Base-by-base conservation (phyloP, 2,329 filamentous ascomycete genomes). In the Allantophomopsis lycopodina region DNA sequence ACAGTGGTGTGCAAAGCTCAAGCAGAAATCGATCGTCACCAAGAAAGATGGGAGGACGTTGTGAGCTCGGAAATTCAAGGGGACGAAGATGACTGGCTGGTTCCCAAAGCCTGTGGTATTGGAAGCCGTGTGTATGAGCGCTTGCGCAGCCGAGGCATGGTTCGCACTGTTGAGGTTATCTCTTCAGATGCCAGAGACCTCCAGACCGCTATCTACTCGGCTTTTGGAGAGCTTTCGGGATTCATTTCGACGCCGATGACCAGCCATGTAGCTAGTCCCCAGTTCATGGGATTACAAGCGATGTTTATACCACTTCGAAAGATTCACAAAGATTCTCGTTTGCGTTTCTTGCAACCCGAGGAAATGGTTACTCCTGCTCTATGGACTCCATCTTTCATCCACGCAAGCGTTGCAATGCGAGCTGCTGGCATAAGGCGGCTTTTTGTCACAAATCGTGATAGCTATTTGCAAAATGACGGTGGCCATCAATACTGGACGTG, bases 281-380 rank as follows among this genome's bases (percentile, higher is more conserved):
- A 38, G 20, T 39, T 41, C 10, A 35, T 55, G 30, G 83, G 77
- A 5, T 63, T 88, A 14, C 68, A 71, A 40, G 76, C 80, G 34
- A 59, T 72, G 0, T 85, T 82, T 70, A 69, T 88, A n/a, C 83
- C 83, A 5, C 63, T 89, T 14, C 73, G 83, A 38, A 88, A 88
- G 55, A 63, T 85, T 2, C 74, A 83, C 53, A 85, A 81, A 51
- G 79, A 85, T 42, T 78, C 79, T 0, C 71, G 76, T 18, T 66
- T 89, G 6, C 73, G 76, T 1, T 87, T 87, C 48, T 64, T 88
- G 10, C 72, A 71, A 5, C 76, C 75, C 1, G 65, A 74, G 1
- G 83, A 88, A 55, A 82, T 88, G 75, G 60, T 82, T 31, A 86
- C 79, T 1, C 74, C 81, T 0, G 71, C 76, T 1, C 58, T 77